Evolutionary conservation across 305 asterid species (phyloP).

Genomic region (Solanum hybrid): DNA sequence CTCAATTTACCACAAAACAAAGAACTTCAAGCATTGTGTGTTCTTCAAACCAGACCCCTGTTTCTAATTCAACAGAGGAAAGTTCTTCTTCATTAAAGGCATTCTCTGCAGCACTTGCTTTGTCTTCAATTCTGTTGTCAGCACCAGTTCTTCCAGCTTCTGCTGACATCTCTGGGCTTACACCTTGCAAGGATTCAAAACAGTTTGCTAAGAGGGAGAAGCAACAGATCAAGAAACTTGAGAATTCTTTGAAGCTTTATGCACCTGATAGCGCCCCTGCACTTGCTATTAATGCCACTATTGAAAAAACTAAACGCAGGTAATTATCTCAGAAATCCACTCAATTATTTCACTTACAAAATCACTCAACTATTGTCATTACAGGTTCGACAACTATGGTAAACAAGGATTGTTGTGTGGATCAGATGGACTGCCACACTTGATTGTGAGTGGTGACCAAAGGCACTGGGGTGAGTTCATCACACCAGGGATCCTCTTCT

Average conservation of each 20-base stretch:
- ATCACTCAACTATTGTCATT: not conserved
- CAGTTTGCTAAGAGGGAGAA: conserved; percentile 95
- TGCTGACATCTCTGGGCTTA: conserved; percentile 77
- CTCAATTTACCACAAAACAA: conserved; percentile 20
- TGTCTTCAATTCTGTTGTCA: conserved; percentile 66
- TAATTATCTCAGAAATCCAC: not conserved
- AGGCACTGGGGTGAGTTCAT: conserved; percentile 98
- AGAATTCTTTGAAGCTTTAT: conserved; percentile 58
- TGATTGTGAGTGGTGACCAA: conserved; percentile 97
- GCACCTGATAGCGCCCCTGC: conserved; percentile 96
- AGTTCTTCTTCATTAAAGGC: conserved; percentile 46
- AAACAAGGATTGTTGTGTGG: conserved; percentile 88
- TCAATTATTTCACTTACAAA: not conserved
- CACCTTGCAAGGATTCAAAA: conserved; percentile 92
- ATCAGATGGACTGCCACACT: conserved; percentile 84
- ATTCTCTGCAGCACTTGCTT: conserved; percentile 78
- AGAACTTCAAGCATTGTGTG: conserved; percentile 35
- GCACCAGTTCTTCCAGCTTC: conserved; percentile 70
- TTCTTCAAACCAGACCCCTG: conserved; percentile 22
- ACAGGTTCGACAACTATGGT: conserved; percentile 78
- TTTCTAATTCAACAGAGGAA: not conserved
- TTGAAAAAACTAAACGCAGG: conserved; percentile 90
- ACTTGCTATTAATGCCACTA: conserved; percentile 83
- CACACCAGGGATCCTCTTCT: conserved; percentile 81
- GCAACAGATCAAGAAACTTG: conserved; percentile 80